These are phyloP conservation scores for Penicillium sclerotigenum DNA, from an alignment of 2,329 filamentous ascomycete genomes.

Conservation along the genomic window DNA sequence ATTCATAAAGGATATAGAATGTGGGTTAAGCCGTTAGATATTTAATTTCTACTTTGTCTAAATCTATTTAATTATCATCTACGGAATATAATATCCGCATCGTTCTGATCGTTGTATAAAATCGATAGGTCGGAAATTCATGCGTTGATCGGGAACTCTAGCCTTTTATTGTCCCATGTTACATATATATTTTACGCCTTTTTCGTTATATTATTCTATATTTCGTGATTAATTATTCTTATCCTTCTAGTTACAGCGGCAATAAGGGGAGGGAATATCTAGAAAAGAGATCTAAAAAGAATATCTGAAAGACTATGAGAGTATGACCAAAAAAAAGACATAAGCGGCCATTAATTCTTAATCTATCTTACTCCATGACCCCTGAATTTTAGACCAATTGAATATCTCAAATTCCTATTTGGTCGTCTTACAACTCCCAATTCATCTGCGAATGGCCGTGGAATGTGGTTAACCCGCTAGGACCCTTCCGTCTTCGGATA, in stretches of 20 bases:
- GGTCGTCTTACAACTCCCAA: background rate
- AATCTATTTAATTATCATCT: background rate
- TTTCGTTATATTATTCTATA: background rate
- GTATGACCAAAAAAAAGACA: no score
- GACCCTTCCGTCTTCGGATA: slow-evolving; percentile 3
- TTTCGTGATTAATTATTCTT: background rate
- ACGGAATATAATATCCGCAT: background rate
- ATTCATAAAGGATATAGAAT: no score
- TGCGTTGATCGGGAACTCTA: slow-evolving; percentile 2
- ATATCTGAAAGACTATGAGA: background rate
- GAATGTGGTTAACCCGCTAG: background rate
- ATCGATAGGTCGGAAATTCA: background rate
- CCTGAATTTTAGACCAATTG: background rate
- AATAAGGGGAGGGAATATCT: background rate
- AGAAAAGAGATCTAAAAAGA: background rate
- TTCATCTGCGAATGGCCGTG: background rate
- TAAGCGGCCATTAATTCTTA: background rate
- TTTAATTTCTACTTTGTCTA: background rate
- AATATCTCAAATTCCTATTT: background rate
- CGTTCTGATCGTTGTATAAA: background rate
- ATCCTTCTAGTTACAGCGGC: accelerated
- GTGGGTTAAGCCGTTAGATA: background rate
- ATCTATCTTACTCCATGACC: background rate
- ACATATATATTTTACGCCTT: background rate
- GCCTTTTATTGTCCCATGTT: background rate